Conservation (phyloP, 1,284 basidiomycete genomes). For the Tylopilus orsonianus region DNA sequence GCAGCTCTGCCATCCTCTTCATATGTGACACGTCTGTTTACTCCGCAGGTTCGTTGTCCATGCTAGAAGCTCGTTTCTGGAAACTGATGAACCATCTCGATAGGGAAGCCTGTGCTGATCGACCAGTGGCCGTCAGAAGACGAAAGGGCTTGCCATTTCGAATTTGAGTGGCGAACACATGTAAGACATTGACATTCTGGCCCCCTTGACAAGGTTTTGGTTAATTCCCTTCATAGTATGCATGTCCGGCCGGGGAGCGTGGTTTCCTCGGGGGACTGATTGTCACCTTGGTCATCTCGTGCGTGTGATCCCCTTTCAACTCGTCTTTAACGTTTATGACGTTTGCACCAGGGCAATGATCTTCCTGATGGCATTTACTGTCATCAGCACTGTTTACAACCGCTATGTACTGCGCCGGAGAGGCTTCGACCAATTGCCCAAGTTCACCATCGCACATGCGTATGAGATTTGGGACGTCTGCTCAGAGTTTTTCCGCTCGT, state of each 20-base stretch:
- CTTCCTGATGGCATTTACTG: slow-evolving; percentile 55
- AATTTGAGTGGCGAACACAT: slow-evolving; percentile 72
- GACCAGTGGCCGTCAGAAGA: slow-evolving; percentile 61
- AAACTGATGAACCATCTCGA: neutral
- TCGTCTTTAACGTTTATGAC: neutral
- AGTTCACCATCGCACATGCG: slow-evolving; percentile 47
- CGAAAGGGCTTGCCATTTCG: slow-evolving; percentile 62
- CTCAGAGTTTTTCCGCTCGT: slow-evolving; percentile 19
- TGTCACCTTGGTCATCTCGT: slow-evolving; percentile 54
- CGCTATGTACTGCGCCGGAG: slow-evolving; percentile 61
- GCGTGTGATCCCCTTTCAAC: slow-evolving; percentile 26
- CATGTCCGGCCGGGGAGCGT: slow-evolving; percentile 61
- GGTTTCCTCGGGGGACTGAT: slow-evolving; percentile 52
- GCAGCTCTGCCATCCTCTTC: slow-evolving; percentile 63
- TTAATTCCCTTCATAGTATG: slow-evolving; percentile 42
- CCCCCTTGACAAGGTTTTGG: neutral
- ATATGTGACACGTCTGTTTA: slow-evolving; percentile 58
- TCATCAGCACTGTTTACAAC: slow-evolving; percentile 66
- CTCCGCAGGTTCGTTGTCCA: slow-evolving; percentile 43
- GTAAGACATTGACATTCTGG: slow-evolving; percentile 40
- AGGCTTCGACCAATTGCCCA: slow-evolving; percentile 67
- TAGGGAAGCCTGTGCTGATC: slow-evolving; percentile 55
- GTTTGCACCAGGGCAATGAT: slow-evolving; percentile 45
- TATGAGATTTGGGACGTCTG: slow-evolving; percentile 26
- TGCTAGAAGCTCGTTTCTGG: neutral